Base-by-base conservation (phyloP, 208 protist genomes). In the Leishmania amazonensis region DNA sequence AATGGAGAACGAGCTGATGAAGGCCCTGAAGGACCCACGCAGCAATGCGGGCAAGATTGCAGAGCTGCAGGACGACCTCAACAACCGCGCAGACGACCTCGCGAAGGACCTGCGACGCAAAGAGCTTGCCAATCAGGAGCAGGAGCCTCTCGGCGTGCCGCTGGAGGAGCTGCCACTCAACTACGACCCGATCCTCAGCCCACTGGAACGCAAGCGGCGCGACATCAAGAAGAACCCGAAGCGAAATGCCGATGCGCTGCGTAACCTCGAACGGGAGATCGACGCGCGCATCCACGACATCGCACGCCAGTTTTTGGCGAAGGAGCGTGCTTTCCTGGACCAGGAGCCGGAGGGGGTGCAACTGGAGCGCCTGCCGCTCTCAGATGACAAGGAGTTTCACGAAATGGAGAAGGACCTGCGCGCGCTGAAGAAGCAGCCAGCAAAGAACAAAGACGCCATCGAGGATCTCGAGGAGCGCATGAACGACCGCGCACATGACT, bases 271-370 rank as follows among this genome's bases (percentile, higher is more conserved):
- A 83, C 81, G 83, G 28, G 88, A 92, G 68, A 96, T 97, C 80
- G 88, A 82, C 35, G 86, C 83, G 70, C 87, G 90, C 74, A 89
- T 95, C 21, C 84, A 92, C 42, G 80, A 89, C 65, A 92, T 97
- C 45, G 94, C 91, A 24, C 79, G 83, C 31, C 89, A 93, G 75
- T 94, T 92, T 76, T 45, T 94, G 49, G 89, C 87, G 60, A 95
- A 95, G 85, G 91, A 94, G 85, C 91, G 90, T 49, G 83, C 85
- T 15, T 94, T 97, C 83, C 81, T 96, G 24, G 90, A 94, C 81
- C 90, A 84, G 51, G 85, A 92, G 49, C 90, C 88, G 21, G 86
- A 91, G 73, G 90, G 90, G 45, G 87, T 97, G 40, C 90, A 90
- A 62, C 82, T 96, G 67, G 72, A 83, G 64, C 85, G 88, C n/a